Conservation (phyloP, 2,329 filamentous ascomycete genomes). For the Colletotrichum magnum region DNA sequence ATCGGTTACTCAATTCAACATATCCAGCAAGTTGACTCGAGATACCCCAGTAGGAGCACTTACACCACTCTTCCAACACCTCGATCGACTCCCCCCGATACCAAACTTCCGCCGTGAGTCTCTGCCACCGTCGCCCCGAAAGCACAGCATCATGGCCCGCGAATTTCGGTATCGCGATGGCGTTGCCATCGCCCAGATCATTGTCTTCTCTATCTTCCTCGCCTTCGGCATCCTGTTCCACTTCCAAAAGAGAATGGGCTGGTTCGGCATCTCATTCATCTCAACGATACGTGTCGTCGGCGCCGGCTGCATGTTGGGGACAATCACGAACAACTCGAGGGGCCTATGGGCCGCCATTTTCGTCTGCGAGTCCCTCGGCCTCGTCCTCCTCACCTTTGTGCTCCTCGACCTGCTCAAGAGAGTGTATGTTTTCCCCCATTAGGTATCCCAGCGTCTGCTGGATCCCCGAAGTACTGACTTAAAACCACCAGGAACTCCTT, state of each 20-base stretch:
- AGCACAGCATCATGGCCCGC: slow-evolving; percentile 7
- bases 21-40: too few relatives aligned
- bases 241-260: slow-evolving; percentile 24
- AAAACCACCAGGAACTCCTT: slow-evolving; percentile 20
- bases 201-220: slow-evolving; percentile 15
- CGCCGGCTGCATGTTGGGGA: slow-evolving; percentile 42
- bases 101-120: too few relatives aligned
- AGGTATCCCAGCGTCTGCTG: not conserved
- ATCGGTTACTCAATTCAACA: too few relatives aligned
- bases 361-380: slow-evolving; percentile 43
- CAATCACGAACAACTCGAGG: slow-evolving; percentile 36
- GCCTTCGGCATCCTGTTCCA: slow-evolving; percentile 22
- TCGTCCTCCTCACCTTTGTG: slow-evolving; percentile 39
- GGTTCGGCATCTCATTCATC: slow-evolving; percentile 37
- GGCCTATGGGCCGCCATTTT: slow-evolving; percentile 43
- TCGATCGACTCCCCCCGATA: too few relatives aligned
- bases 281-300: slow-evolving; percentile 43
- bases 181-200: slow-evolving; percentile 34
- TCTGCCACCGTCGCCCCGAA: not conserved
- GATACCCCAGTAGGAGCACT: too few relatives aligned
- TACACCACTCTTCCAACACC: too few relatives aligned
- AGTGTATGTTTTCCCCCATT: slow-evolving; percentile 26
- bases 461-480: not conserved
- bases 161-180: slow-evolving; percentile 32
- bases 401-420: slow-evolving; percentile 38